Percentiles rank a stretch among this genome's conserved stretches.
Conservation (phyloP, 2,329 filamentous ascomycete genomes). For the Nigrospora oryzae region DNA sequence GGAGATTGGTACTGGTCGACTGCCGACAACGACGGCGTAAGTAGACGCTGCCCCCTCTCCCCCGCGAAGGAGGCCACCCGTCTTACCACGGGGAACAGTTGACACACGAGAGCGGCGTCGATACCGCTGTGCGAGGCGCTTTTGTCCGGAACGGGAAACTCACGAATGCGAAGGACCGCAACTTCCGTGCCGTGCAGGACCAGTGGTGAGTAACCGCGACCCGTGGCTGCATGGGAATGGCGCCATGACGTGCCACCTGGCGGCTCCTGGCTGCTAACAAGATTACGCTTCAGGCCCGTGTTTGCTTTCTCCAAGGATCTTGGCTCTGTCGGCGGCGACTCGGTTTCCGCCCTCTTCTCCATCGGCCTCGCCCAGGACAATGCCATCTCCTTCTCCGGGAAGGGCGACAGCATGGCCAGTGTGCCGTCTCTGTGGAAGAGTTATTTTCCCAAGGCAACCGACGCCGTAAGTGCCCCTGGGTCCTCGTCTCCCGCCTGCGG, state of each 20-base stretch:
- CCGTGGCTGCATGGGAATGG: not conserved
- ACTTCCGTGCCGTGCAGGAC: constrained; percentile 60
- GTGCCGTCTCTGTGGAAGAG: constrained; percentile 73
- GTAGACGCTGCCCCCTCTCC: constrained; percentile 8
- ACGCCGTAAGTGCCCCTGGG: constrained; percentile 33
- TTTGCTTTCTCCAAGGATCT: constrained; percentile 69
- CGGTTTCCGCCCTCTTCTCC: constrained; percentile 54
- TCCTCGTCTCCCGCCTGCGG: not conserved
- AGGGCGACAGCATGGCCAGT: constrained; percentile 47
- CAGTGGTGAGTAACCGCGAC: constrained; percentile 30
- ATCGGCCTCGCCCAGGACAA: constrained; percentile 70
- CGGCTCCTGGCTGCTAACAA: no score
- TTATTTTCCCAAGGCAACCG: constrained; percentile 55
- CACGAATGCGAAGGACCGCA: constrained; percentile 52
- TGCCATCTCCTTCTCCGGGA: constrained; percentile 67
- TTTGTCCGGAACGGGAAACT: constrained; percentile 59
- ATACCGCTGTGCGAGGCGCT: constrained; percentile 52
- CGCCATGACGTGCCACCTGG: not conserved
- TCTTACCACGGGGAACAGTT: constrained; percentile 29
- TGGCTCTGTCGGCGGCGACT: constrained; percentile 26
- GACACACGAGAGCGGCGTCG: constrained; percentile 63
- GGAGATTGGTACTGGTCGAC: constrained; percentile 67
- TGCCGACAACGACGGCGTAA: constrained; percentile 38
- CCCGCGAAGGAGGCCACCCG: not conserved
- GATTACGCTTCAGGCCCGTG: constrained; percentile 48